These are phyloP conservation scores for Nannizzia gypsea DNA, from an alignment of 2,329 filamentous ascomycete species.

Conservation along the genomic window DNA sequence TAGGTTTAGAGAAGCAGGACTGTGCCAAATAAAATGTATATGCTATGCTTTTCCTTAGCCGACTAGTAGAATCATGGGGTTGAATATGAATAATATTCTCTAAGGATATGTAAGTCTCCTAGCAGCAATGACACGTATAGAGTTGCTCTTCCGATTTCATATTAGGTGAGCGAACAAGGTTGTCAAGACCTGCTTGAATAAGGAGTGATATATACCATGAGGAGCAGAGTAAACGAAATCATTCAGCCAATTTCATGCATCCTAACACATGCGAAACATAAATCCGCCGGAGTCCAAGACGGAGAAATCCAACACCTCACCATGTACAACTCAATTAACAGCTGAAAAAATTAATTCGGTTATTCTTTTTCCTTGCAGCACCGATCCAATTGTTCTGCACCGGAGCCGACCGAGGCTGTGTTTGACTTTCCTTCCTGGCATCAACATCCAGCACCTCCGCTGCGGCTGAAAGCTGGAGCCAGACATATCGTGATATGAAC, in stretches of 20 bases:
- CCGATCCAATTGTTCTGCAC: not conserved
- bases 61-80: too few species aligned
- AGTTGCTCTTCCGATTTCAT: not conserved
- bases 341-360: not conserved
- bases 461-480: not conserved
- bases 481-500: slow-evolving; percentile 16
- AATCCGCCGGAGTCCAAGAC: not conserved
- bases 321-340: not conserved
- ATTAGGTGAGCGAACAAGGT: not conserved
- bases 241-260: not conserved
- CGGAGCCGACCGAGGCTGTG: not conserved
- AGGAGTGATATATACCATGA: not conserved
- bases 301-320: not conserved
- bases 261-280: not conserved
- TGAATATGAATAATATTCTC: not conserved
- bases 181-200: not conserved
- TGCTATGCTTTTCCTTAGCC: not conserved
- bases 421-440: not conserved
- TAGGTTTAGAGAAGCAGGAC: not conserved
- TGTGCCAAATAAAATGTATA: not conserved
- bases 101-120: not conserved
- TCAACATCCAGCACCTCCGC: not conserved
- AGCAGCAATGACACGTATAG: not conserved
- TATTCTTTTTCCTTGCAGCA: not conserved
- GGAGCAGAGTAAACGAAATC: too few species aligned